phyloP scores from a whole-genome alignment of 805 yeast genomes.

The Candida incommunis region DNA sequence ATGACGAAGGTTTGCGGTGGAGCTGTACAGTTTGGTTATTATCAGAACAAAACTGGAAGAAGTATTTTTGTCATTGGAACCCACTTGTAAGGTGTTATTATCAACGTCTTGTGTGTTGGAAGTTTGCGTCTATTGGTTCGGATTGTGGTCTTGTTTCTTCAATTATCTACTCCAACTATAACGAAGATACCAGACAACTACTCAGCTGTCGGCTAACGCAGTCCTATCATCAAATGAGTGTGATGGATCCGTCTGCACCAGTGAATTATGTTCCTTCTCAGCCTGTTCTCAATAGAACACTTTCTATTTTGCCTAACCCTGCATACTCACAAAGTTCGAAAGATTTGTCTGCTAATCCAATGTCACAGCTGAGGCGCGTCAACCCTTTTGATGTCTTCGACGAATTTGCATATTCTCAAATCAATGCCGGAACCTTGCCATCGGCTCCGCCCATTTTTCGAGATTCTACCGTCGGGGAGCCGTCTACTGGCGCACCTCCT shows the following conservation, averaged over 20 bases:
- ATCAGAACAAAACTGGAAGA: conserved; percentile 34
- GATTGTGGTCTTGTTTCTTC: conserved; percentile 13
- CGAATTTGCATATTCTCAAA: conserved; percentile 19
- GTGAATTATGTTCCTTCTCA: conserved; percentile 13
- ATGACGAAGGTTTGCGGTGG: conserved; percentile 29
- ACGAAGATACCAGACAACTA: conserved; percentile 14
- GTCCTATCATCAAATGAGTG: conserved; percentile 7
- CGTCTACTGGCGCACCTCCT: neutral
- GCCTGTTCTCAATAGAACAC: conserved; percentile 18
- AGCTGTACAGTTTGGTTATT: conserved; percentile 43
- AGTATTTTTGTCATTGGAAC: conserved; percentile 63
- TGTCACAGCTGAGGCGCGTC: conserved; percentile 13
- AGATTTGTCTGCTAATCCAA: conserved; percentile 2
- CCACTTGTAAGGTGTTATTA: conserved; percentile 63
- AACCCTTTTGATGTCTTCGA: conserved; percentile 25
- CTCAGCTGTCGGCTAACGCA: conserved; percentile 11
- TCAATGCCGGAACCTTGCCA: neutral
- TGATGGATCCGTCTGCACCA: conserved; percentile 4
- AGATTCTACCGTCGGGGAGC: neutral
- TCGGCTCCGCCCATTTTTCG: neutral
- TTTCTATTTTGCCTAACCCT: conserved; percentile 14
- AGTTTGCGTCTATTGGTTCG: conserved; percentile 26
- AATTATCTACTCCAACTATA: conserved; percentile 15
- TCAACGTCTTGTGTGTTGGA: conserved; percentile 53
- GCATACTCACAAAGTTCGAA: conserved; percentile 4